phyloP scores from a whole-genome alignment of 257 asterid species.

The Nemophila menziesii region DNA sequence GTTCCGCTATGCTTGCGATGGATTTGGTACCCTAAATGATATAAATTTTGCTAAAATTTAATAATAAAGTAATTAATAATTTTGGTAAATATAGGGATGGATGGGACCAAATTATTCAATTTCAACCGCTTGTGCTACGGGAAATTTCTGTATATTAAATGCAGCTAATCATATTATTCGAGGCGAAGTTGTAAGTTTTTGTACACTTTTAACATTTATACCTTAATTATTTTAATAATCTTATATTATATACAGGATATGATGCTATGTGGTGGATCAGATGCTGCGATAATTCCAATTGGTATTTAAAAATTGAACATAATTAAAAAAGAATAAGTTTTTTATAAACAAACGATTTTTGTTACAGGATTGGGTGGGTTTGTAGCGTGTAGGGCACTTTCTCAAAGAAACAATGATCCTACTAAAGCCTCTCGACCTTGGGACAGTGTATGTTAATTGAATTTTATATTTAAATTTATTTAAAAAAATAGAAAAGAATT shows the following conservation, averaged over 20 bases:
- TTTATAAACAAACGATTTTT: no score
- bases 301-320: slow-evolving; percentile 53
- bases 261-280: slow-evolving; percentile 99
- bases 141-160: slow-evolving; percentile 89
- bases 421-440: slow-evolving; percentile 94
- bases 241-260: slow-evolving; percentile 44
- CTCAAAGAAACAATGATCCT: slow-evolving; percentile 76
- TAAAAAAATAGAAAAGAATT: neutral
- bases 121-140: slow-evolving; percentile 94
- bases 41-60: neutral
- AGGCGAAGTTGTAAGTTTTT: slow-evolving; percentile 88
- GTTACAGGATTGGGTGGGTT: slow-evolving; percentile 90
- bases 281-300: slow-evolving; percentile 85
- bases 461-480: slow-evolving; percentile 3
- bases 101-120: slow-evolving; percentile 98
- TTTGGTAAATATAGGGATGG: slow-evolving; percentile 64
- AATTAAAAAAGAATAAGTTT: no score
- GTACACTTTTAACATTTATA: slow-evolving; percentile 3
- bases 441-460: slow-evolving; percentile 71
- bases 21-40: slow-evolving; percentile 57
- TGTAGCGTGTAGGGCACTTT: slow-evolving; percentile 87
- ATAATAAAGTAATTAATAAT: slow-evolving; percentile 12
- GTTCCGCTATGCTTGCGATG: slow-evolving; percentile 96
- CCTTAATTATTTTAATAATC: neutral
- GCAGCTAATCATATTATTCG: slow-evolving; percentile 95